Base-by-base conservation (phyloP, 1,284 basidiomycete species). In the Neotropicomus parvogracilis region DNA sequence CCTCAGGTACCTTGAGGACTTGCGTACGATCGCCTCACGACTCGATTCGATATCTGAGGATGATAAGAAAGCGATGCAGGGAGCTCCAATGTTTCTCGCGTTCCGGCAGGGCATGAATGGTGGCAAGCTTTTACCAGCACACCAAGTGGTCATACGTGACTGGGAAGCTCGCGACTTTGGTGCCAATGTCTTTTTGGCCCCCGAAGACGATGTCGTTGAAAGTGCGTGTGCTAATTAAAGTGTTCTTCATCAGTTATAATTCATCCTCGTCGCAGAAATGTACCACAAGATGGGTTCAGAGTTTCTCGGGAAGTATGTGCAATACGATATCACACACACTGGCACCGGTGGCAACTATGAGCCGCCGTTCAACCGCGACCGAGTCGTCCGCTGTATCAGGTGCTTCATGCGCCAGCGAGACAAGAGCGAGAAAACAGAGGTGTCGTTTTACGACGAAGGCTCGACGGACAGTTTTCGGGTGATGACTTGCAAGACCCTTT, bases 131-230 rank as follows among this genome's bases (percentile, higher is more conserved):
- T 41, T 49, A 28, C 38, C n/a, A 6, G 55, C 60, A 12, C 28
- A 48, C 20, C 48, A 62, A 42, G 42, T 64, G 14, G 36, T 62
- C 16, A 56, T 65, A 16, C 28, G 40, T 7, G 60, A 62, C 19
- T 60, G 59, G 59, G 63, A 54, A 32, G 55, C 45, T 27, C 47
- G 53, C 6, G 47, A 58, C 6, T 62, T 62, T 6, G 48, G 50
- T 24, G 26, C 43, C 5, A 16, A 42, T 16, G 52, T 65, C 12
- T 65, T 29, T 16, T 20, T 51, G 17, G 55, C 57, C 14, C 63
- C 63, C 3, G 39, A 59, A 29, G 62, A 65, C 16, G 51, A 52
- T 21, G 8, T 36, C 5, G 53, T 65, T 6, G 49, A 65, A 50
- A 62, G 60, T 65, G 21, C 6, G 50, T 20, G n/a, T n/a, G 10